Percentiles rank a stretch among this genome's conserved stretches.
Evolutionary conservation across 306 rosid genomes (phyloP).

Genomic region (Lathyrus oleraceus): DNA sequence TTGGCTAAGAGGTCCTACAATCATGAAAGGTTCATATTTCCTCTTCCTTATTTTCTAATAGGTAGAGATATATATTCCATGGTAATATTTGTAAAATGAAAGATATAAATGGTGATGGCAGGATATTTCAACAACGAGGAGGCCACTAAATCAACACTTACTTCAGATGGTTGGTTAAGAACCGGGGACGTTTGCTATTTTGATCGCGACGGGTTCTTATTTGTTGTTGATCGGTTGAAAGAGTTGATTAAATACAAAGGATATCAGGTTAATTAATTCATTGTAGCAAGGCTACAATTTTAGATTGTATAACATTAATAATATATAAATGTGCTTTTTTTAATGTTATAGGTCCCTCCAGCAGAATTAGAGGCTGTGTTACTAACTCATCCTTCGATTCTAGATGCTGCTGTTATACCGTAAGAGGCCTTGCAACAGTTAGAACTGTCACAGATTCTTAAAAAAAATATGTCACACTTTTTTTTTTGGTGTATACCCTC

Average conservation of each 20-base stretch:
- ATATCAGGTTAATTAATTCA: conserved; percentile 56
- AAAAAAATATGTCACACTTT: too few species aligned
- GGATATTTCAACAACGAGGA: conserved; percentile 78
- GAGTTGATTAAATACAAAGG: conserved; percentile 95
- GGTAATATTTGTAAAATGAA: neutral
- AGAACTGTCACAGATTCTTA: too few species aligned
- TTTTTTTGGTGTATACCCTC: too few species aligned
- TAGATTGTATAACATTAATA: too few species aligned
- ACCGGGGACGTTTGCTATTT: conserved; percentile 89
- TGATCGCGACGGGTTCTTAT: conserved; percentile 76
- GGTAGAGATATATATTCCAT: too few species aligned
- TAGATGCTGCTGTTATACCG: conserved; percentile 95
- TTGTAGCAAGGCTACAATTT: neutral
- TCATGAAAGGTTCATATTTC: conserved; percentile 30
- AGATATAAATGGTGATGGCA: conserved; percentile 29
- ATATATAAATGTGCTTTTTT: neutral
- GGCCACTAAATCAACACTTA: conserved; percentile 74
- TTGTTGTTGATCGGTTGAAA: conserved; percentile 83
- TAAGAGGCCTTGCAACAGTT: conserved; percentile 23
- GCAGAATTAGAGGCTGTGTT: conserved; percentile 91
- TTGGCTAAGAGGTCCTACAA: conserved; percentile 81
- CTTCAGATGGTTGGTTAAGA: conserved; percentile 84
- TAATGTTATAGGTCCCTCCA: conserved; percentile 66
- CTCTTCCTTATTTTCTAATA: too few species aligned
- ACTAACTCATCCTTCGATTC: conserved; percentile 69